Percentiles rank a stretch among this genome's conserved stretches.
Conservation (phyloP, 179 eudicot species). For the Silene noctiflora region DNA sequence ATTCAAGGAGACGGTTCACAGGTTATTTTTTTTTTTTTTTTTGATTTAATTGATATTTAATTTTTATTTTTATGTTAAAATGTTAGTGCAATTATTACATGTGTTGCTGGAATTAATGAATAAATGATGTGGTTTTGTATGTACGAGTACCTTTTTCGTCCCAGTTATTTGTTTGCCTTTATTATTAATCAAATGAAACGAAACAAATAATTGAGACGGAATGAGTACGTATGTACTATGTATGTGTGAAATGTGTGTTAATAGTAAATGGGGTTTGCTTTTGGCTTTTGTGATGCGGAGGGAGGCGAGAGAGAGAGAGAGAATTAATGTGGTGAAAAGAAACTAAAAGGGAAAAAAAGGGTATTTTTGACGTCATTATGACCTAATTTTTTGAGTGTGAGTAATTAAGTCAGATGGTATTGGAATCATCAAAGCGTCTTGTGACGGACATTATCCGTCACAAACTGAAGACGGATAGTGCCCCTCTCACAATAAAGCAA, state of each 20-base stretch:
- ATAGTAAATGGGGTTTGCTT: conserved; percentile 24
- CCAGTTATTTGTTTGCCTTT: too few relatives aligned
- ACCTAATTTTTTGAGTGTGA: not conserved
- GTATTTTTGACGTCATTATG: conserved; percentile 26
- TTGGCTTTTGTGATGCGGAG: conserved; percentile 28
- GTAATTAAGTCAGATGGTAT: not conserved
- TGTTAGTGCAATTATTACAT: not conserved
- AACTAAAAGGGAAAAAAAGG: not conserved
- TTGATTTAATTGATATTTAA: not conserved
- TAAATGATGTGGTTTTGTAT: not conserved
- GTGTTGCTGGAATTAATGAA: not conserved
- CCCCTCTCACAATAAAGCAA: too few relatives aligned
- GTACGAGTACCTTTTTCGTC: too few relatives aligned
- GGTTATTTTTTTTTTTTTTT: conserved; percentile 25
- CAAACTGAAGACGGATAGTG: too few relatives aligned
- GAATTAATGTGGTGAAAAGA: not conserved
- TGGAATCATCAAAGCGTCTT: too few relatives aligned
- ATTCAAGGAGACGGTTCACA: conserved; percentile 49
- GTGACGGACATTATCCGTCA: too few relatives aligned
- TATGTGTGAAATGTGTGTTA: not conserved
- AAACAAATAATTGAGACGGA: too few relatives aligned
- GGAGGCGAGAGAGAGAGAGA: conserved; percentile 13
- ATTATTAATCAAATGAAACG: too few relatives aligned
- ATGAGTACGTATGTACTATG: not conserved
- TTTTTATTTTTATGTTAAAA: not conserved